A percentile compares a stretch with the other conserved stretches of the same genome.
Evolutionary conservation across 805 yeast genomes (phyloP).

Genomic region (Spathaspora arborariae): DNA sequence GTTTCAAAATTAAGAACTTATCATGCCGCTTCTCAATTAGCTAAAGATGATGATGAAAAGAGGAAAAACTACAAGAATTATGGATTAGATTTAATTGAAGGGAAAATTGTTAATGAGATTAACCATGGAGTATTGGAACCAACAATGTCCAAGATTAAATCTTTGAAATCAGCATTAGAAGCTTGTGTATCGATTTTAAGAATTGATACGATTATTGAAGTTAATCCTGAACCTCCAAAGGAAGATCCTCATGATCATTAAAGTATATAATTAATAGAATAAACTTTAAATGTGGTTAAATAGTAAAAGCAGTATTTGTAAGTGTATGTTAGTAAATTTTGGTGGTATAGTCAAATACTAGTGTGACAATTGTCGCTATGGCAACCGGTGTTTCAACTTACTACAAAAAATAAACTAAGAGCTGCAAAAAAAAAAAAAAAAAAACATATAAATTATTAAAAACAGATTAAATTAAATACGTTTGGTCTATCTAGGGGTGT

Average conservation of each 20-base stretch:
- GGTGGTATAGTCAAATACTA: no score
- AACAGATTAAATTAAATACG: not conserved
- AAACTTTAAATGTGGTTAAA: no score
- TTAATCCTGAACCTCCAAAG: slow-evolving; percentile 90
- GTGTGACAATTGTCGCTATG: no score
- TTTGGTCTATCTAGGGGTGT: not conserved
- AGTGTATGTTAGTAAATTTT: no score
- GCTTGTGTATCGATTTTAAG: slow-evolving; percentile 97
- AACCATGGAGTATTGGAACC: slow-evolving; percentile 92
- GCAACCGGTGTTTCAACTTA: no score
- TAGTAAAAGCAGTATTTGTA: no score
- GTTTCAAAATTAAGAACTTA: slow-evolving; percentile 94
- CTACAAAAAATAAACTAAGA: not conserved
- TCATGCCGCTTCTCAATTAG: slow-evolving; percentile 91
- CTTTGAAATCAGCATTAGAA: slow-evolving; percentile 92
- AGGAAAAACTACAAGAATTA: slow-evolving; percentile 83
- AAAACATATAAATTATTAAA: not conserved
- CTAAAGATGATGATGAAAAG: slow-evolving; percentile 77
- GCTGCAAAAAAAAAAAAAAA: not conserved
- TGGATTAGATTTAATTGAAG: slow-evolving; percentile 88
- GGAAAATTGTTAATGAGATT: slow-evolving; percentile 85
- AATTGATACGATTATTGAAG: slow-evolving; percentile 97
- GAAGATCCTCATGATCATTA: slow-evolving; percentile 90
- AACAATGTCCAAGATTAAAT: slow-evolving; percentile 85
- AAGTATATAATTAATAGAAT: slow-evolving; percentile 1